phyloP scores from a whole-genome alignment of 305 asterid genomes.

The Fraxinus xanthoxyloides region DNA sequence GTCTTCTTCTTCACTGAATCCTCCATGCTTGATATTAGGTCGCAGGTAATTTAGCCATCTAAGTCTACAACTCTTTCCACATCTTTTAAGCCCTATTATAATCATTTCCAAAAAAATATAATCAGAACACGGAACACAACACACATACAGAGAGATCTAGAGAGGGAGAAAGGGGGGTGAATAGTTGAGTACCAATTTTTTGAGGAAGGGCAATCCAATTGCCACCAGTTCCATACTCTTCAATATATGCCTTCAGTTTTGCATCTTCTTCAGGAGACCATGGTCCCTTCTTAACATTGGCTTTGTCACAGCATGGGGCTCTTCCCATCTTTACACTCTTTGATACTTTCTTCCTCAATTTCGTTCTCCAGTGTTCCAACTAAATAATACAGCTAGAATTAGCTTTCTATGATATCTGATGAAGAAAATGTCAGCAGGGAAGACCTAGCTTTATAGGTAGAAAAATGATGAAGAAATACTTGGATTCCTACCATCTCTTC shows the following conservation, averaged over 20 bases:
- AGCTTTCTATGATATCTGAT: background rate
- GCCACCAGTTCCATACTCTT: background rate
- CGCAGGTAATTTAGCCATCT: conserved; percentile 60
- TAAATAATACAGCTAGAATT: background rate
- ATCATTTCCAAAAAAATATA: background rate
- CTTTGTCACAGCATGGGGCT: conserved; percentile 7
- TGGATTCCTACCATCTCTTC: background rate
- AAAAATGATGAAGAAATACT: background rate
- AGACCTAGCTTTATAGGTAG: background rate
- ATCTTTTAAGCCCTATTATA: conserved; percentile 49
- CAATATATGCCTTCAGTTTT: conserved; percentile 3
- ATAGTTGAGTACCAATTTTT: background rate
- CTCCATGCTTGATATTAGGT: conserved; percentile 42
- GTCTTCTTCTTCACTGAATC: background rate
- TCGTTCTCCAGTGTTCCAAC: background rate
- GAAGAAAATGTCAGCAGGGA: background rate
- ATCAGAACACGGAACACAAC: background rate
- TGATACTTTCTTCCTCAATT: background rate
- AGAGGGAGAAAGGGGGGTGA: background rate
- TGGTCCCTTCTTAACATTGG: conserved; percentile 1
- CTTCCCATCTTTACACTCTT: background rate
- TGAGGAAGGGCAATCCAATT: conserved; percentile 8
- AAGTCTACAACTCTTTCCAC: conserved; percentile 63
- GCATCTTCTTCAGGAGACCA: conserved; percentile 8
- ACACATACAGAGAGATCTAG: background rate